A percentile compares a stretch with the other conserved stretches of the same genome.
Conservation (phyloP, 2,329 filamentous ascomycete species). For the Hymenoscyphus occultus region DNA sequence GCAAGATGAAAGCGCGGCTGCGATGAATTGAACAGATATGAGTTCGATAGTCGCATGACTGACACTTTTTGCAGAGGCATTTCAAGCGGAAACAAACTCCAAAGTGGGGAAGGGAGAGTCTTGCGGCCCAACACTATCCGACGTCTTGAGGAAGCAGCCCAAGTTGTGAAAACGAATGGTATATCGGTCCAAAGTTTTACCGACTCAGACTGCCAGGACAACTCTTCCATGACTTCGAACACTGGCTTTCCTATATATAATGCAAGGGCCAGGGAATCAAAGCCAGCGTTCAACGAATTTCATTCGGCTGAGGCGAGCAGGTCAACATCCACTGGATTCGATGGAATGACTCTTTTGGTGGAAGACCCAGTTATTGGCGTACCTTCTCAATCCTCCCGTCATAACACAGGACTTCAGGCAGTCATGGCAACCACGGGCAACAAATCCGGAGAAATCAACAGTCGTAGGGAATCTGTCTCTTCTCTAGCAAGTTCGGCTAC, state of each 20-base stretch:
- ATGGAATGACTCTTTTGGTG: too few relatives aligned
- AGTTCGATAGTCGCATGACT: background rate
- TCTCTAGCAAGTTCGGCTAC: background rate
- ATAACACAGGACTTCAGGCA: background rate
- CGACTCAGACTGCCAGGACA: background rate
- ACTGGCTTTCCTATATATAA: background rate
- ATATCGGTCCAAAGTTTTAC: slow-evolving; percentile 1
- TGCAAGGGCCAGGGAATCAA: background rate
- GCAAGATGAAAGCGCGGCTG: too few relatives aligned
- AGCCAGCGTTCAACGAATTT: background rate
- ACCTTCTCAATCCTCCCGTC: background rate
- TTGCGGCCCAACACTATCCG: slow-evolving; percentile 19
- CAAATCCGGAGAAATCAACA: background rate
- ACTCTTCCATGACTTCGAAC: background rate
- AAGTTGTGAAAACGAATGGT: slow-evolving; percentile 11
- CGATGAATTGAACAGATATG: background rate
- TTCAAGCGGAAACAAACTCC: slow-evolving; percentile 19
- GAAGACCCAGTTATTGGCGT: background rate
- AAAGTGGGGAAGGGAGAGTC: slow-evolving; percentile 10
- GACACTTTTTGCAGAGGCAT: slow-evolving; percentile 16
- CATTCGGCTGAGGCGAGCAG: background rate
- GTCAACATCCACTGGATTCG: background rate
- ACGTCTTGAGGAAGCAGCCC: slow-evolving; percentile 16
- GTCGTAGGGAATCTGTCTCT: background rate
- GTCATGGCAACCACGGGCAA: background rate